These are phyloP conservation scores for Aureobasidium sp. DNA, from an alignment of 2,329 filamentous ascomycete species.

Conservation along the genomic window DNA sequence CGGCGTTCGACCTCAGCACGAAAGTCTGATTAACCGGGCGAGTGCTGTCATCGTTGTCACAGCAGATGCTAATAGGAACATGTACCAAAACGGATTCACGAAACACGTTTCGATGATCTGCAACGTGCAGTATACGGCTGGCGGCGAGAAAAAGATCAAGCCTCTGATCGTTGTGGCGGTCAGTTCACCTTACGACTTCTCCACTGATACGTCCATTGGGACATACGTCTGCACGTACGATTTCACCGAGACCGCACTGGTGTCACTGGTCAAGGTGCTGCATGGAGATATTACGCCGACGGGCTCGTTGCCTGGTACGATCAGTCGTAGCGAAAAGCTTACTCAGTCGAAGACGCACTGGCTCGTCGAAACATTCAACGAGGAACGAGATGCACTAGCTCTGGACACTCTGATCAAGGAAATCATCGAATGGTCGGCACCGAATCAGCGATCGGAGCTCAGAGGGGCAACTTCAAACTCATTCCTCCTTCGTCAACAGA, in stretches of 20 bases:
- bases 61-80: constrained; percentile 85
- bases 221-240: constrained; percentile 96
- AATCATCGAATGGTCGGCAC: constrained; percentile 59
- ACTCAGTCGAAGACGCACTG: constrained; percentile 89
- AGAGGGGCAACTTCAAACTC: constrained; percentile 62
- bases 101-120: constrained; percentile 97
- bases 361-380: constrained; percentile 85
- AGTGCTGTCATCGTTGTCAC: constrained; percentile 86
- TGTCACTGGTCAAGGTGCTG: constrained; percentile 72
- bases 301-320: constrained; percentile 58
- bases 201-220: constrained; percentile 80
- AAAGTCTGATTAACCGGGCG: constrained; percentile 82
- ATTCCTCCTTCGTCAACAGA: constrained; percentile 65
- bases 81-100: constrained; percentile 90
- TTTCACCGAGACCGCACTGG: constrained; percentile 87
- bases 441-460: constrained; percentile 62
- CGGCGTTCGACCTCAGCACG: constrained; percentile 84
- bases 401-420: constrained; percentile 68
- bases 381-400: constrained; percentile 65
- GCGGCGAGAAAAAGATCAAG: constrained; percentile 68
- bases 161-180: constrained; percentile 86
- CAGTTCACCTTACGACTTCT: constrained; percentile 94
- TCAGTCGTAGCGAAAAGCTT: constrained; percentile 79
- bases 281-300: constrained; percentile 64
- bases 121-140: constrained; percentile 65